These are phyloP conservation scores for Macrophomina phaseolina DNA, from an alignment of 2,329 filamentous ascomycete genomes.

Conservation along the genomic window DNA sequence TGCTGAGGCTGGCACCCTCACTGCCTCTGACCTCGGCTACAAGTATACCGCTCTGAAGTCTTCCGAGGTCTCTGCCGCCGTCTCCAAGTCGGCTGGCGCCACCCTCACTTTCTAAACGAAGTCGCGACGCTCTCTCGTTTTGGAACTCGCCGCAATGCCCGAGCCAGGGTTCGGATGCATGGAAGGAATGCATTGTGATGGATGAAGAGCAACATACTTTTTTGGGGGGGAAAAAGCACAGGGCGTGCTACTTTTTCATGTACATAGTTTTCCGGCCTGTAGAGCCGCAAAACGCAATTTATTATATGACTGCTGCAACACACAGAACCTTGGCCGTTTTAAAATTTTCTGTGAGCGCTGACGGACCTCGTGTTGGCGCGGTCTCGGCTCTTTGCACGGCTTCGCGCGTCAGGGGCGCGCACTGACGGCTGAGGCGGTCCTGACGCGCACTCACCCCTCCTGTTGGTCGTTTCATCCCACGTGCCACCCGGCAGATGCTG, in stretches of 20 bases:
- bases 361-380: neutral
- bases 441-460: slow-evolving; percentile 1
- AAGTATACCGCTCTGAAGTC: slow-evolving; percentile 41
- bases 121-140: neutral
- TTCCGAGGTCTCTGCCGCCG: slow-evolving; percentile 44
- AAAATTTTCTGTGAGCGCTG: neutral
- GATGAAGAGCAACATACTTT: neutral
- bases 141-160: neutral
- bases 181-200: neutral
- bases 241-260: slow-evolving; percentile 3
- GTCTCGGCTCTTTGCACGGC: neutral
- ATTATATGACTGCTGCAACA: neutral
- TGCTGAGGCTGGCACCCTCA: slow-evolving; percentile 42
- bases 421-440: neutral
- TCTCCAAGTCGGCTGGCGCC: slow-evolving; percentile 47
- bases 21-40: slow-evolving; percentile 40
- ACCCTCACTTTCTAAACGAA: slow-evolving; percentile 43
- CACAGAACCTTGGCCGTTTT: neutral
- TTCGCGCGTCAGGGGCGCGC: neutral
- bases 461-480: neutral
- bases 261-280: slow-evolving; percentile 9
- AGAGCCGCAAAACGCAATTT: neutral
- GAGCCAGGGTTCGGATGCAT: neutral
- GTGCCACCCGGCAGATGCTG: neutral
- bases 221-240: neutral